Evolutionary conservation across 768 basidiomycete genomes (phyloP).

Genomic region (Gautieria morchelliformis): DNA sequence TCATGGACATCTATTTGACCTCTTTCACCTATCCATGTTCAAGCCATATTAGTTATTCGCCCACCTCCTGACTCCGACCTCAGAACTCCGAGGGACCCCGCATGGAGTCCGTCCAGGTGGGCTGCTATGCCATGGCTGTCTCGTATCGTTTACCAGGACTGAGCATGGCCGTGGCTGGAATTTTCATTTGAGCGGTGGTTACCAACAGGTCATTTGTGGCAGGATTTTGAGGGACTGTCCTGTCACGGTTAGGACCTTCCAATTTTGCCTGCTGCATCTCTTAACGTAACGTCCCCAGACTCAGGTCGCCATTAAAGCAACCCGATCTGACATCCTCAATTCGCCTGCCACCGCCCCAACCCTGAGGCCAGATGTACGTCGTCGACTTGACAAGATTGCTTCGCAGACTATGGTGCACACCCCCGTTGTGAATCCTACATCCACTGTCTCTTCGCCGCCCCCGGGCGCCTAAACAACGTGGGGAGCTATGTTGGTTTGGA

Average conservation of each 20-base stretch:
- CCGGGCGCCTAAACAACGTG: constrained; percentile 67
- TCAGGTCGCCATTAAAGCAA: constrained; percentile 79
- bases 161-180: constrained; percentile 75
- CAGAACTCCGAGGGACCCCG: constrained; percentile 20
- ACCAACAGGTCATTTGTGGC: constrained; percentile 88
- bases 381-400: constrained; percentile 88
- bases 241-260: constrained; percentile 49
- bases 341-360: constrained; percentile 67
- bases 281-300: constrained; percentile 37
- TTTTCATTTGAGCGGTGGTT: constrained; percentile 83
- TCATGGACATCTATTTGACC: constrained; percentile 92
- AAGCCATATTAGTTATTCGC: constrained; percentile 58
- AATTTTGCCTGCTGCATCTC: constrained; percentile 11
- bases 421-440: constrained; percentile 75
- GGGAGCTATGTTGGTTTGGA: constrained; percentile 81
- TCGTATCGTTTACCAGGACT: constrained; percentile 67
- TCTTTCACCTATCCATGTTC: constrained; percentile 88
- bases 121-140: constrained; percentile 77
- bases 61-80: constrained; percentile 42
- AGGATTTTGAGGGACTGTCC: constrained; percentile 86
- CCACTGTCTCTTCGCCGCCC: constrained; percentile 63
- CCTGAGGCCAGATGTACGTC: constrained; percentile 74
- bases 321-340: constrained; percentile 90
- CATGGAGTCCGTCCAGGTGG: constrained; percentile 65
- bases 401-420: constrained; percentile 88